Percentiles rank a stretch among this genome's conserved stretches.
Evolutionary conservation across 306 rosid species (phyloP).

Genomic region (Lotus japonicus): DNA sequence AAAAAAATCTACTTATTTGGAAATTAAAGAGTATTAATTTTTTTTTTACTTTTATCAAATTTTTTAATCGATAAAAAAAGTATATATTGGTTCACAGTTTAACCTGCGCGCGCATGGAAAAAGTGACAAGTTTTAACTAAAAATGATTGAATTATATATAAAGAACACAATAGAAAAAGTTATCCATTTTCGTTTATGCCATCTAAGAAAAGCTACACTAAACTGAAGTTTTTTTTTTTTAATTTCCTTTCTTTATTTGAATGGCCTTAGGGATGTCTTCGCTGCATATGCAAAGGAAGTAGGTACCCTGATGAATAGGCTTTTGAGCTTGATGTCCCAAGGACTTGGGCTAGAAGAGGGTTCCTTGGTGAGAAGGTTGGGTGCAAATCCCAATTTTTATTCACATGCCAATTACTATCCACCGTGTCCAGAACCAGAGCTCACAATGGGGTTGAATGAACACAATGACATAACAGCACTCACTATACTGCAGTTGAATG

Average conservation of each 20-base stretch:
- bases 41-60: no score
- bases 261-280: background rate
- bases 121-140: no score
- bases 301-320: background rate
- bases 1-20: no score
- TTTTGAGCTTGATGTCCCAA: conserved; percentile 4
- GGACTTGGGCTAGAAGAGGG: conserved; percentile 20
- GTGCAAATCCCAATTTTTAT: background rate
- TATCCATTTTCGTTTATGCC: no score
- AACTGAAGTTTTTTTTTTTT: background rate
- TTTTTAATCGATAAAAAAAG: no score
- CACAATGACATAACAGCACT: conserved; percentile 11
- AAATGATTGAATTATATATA: no score
- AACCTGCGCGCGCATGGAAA: no score
- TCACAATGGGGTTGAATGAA: conserved; percentile 2
- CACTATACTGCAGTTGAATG: conserved; percentile 3
- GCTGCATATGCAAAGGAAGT: conserved; percentile 15
- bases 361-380: background rate
- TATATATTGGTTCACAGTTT: no score
- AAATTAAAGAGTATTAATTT: no score
- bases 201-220: background rate
- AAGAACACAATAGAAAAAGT: no score
- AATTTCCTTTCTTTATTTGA: background rate
- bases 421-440: background rate
- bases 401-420: no score